These are phyloP conservation scores for Heliosperma pusillum DNA, from an alignment of 148 eudicot species.

Conservation along the genomic window DNA sequence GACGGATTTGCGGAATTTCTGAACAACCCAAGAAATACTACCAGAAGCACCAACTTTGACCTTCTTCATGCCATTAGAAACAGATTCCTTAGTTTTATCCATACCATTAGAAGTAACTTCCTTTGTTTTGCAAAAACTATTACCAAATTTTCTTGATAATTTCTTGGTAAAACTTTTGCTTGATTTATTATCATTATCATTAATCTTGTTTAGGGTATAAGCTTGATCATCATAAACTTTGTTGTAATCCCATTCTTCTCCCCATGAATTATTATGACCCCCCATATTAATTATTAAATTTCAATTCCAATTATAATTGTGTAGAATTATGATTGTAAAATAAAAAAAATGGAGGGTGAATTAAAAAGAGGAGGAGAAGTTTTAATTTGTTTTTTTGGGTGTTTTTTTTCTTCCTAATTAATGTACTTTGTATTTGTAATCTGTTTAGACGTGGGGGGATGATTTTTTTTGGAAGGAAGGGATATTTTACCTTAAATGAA, in stretches of 20 bases:
- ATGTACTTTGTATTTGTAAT: neutral
- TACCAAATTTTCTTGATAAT: conserved; percentile 29
- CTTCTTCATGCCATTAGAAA: conserved; percentile 37
- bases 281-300: conserved; percentile 7
- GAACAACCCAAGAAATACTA: conserved; percentile 32
- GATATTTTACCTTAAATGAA: neutral
- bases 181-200: conserved; percentile 7
- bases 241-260: conserved; percentile 41
- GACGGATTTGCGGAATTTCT: conserved; percentile 28
- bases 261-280: conserved; percentile 36
- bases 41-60: conserved; percentile 34
- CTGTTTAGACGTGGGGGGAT: neutral
- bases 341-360: neutral
- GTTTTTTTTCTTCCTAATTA: neutral
- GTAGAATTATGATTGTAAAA: neutral
- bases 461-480: neutral
- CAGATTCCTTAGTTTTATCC: conserved; percentile 42
- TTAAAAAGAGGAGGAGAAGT: neutral
- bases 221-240: conserved; percentile 21
- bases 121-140: conserved; percentile 38
- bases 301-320: neutral
- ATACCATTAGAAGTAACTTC: conserved; percentile 37
- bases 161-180: conserved; percentile 31
- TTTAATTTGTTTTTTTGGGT: neutral
- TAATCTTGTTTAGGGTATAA: conserved; percentile 9